Conservation (phyloP, 768 basidiomycete species). For the Pluteus cervinus region DNA sequence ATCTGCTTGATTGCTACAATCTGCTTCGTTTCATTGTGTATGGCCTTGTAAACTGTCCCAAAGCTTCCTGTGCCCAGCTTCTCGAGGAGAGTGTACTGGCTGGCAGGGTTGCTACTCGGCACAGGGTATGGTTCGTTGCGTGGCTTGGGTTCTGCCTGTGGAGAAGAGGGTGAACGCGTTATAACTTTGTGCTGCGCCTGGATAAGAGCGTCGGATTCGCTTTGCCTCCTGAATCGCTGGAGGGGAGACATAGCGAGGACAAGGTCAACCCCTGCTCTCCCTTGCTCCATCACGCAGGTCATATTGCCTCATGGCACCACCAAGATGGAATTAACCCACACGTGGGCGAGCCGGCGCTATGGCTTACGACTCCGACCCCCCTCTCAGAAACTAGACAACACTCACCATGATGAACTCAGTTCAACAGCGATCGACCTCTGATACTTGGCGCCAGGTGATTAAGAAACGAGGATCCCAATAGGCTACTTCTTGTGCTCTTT, state of each 20-base stretch:
- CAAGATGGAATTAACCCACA: too few species aligned
- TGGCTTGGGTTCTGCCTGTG: constrained; percentile 34
- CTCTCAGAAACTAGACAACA: too few species aligned
- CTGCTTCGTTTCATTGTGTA: constrained; percentile 90
- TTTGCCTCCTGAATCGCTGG: constrained; percentile 39
- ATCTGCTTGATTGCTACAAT: constrained; percentile 99
- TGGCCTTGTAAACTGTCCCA: constrained; percentile 95
- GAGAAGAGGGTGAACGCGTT: constrained; percentile 44
- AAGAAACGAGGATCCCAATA: too few species aligned
- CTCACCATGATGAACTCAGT: too few species aligned
- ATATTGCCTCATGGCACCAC: too few species aligned
- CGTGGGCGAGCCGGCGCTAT: too few species aligned
- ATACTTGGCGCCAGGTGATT: too few species aligned
- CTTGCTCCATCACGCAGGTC: too few species aligned
- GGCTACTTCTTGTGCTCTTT: too few species aligned
- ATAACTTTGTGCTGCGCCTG: constrained; percentile 32
- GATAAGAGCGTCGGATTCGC: constrained; percentile 29
- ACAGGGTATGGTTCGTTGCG: constrained; percentile 59
- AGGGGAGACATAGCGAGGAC: constrained; percentile 43
- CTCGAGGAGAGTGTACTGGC: constrained; percentile 88
- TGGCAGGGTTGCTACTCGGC: constrained; percentile 76
- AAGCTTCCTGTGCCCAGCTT: constrained; percentile 98
- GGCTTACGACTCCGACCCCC: too few species aligned
- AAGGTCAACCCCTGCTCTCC: too few species aligned
- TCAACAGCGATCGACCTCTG: too few species aligned